These are phyloP conservation scores for Mycena galopus DNA, from an alignment of 768 basidiomycete genomes.

Conservation along the genomic window DNA sequence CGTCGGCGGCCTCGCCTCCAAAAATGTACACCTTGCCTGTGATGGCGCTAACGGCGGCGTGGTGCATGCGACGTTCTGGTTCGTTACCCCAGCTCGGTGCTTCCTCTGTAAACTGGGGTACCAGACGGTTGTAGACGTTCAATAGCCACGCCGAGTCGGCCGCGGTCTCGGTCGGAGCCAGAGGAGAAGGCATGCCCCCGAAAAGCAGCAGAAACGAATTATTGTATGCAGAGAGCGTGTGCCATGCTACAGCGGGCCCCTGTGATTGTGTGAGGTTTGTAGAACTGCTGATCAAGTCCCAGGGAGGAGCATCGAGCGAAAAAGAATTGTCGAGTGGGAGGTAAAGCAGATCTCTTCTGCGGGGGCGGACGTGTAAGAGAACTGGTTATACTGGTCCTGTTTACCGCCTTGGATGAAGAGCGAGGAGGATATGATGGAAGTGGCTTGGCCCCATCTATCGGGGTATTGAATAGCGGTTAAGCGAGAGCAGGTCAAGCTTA, in stretches of 20 bases:
- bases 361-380: conserved; percentile 84
- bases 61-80: conserved; percentile 83
- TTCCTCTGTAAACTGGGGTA: conserved; percentile 63
- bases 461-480: not conserved
- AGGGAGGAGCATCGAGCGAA: conserved; percentile 72
- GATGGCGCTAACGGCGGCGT: conserved; percentile 66
- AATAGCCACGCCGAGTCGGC: conserved; percentile 77
- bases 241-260: conserved; percentile 82
- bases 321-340: conserved; percentile 77
- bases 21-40: conserved; percentile 74
- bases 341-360: conserved; percentile 75
- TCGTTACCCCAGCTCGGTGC: conserved; percentile 69
- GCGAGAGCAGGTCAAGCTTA: conserved; percentile 11
- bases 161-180: conserved; percentile 63
- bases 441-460: conserved; percentile 91
- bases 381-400: conserved; percentile 73
- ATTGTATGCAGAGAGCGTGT: conserved; percentile 75
- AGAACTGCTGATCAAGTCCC: conserved; percentile 68
- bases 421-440: conserved; percentile 65
- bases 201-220: conserved; percentile 74
- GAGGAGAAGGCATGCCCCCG: conserved; percentile 80
- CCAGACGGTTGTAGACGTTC: conserved; percentile 51
- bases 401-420: conserved; percentile 87
- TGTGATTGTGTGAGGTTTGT: conserved; percentile 58
- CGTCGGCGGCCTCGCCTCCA: conserved; percentile 88